phyloP scores from a whole-genome alignment of 352 stramenopile genomes.

The Globisporangium lucens region DNA sequence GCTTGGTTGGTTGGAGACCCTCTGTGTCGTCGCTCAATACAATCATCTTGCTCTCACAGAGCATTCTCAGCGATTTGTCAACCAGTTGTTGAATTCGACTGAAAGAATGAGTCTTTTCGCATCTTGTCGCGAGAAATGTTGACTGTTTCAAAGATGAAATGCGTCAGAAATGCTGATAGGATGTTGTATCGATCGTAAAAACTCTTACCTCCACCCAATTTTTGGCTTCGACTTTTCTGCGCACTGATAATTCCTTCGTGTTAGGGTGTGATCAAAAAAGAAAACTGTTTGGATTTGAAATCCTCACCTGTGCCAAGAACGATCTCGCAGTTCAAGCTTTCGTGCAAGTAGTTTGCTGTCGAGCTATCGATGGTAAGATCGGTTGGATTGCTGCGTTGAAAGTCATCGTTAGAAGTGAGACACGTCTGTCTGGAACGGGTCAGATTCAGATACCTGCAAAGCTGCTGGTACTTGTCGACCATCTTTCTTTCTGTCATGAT shows the following conservation, averaged over 20 bases:
- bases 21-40: slow-evolving; percentile 21
- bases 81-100: slow-evolving; percentile 12
- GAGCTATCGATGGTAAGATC: slow-evolving; percentile 16
- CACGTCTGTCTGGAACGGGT: not conserved
- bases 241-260: slow-evolving; percentile 16
- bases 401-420: not conserved
- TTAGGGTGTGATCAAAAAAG: not conserved
- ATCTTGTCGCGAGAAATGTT: slow-evolving; percentile 16
- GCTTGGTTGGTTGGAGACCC: slow-evolving; percentile 26
- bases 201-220: slow-evolving; percentile 15
- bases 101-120: not conserved
- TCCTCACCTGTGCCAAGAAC: slow-evolving; percentile 18
- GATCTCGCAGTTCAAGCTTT: slow-evolving; percentile 19
- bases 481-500: slow-evolving; percentile 29
- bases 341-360: slow-evolving; percentile 4
- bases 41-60: slow-evolving; percentile 32
- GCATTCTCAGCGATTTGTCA: slow-evolving; percentile 28
- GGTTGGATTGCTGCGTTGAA: slow-evolving; percentile 8
- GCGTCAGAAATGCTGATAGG: not conserved
- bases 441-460: slow-evolving; percentile 19
- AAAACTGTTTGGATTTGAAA: too few species aligned
- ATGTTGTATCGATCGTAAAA: not conserved
- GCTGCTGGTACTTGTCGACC: slow-evolving; percentile 18
- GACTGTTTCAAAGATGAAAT: not conserved
- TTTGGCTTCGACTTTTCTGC: slow-evolving; percentile 24